A percentile compares a stretch with the other conserved stretches of the same genome.
Conservation (phyloP, 1,139 yeast genomes). For the Blastobotrys buckinghamii region DNA sequence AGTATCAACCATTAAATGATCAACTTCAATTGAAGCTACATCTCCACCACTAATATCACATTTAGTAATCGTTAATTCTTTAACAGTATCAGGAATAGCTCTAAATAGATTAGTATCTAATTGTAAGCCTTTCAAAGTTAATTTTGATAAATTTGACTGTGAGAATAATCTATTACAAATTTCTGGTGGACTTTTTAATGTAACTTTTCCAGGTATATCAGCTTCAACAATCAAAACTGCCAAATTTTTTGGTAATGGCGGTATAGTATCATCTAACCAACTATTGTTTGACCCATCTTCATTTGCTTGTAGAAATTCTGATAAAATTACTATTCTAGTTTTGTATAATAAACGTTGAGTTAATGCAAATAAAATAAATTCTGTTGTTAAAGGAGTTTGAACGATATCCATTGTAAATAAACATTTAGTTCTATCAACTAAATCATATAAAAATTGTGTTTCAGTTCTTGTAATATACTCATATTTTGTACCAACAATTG, state of each 20-base stretch:
- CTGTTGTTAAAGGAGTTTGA: slow-evolving; percentile 7
- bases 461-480: slow-evolving; percentile 5
- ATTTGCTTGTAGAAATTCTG: slow-evolving; percentile 4
- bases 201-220: slow-evolving; percentile 7
- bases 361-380: slow-evolving; percentile 8
- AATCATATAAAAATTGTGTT: not conserved
- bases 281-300: too few species aligned
- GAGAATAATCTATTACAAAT: not conserved
- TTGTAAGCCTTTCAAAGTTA: slow-evolving; percentile 4
- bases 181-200: not conserved
- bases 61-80: slow-evolving; percentile 7
- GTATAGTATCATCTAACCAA: slow-evolving; percentile 2
- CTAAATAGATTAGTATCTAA: slow-evolving; percentile 5
- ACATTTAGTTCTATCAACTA: not conserved
- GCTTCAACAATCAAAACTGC: slow-evolving; percentile 1
- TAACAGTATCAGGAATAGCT: slow-evolving; percentile 3
- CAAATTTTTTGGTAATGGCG: not conserved
- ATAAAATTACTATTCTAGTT: slow-evolving; percentile 6
- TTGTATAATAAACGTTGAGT: not conserved
- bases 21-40: slow-evolving; percentile 1
- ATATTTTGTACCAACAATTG: slow-evolving; percentile 5
- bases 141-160: not conserved
- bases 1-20: slow-evolving; percentile 6
- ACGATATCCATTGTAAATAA: slow-evolving; percentile 4
- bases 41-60: slow-evolving; percentile 7